Evolutionary conservation across 345 rosid species (phyloP), one percentile per base, ranked within the genome.

Genomic region (Citrus cavaleriei): DNA sequence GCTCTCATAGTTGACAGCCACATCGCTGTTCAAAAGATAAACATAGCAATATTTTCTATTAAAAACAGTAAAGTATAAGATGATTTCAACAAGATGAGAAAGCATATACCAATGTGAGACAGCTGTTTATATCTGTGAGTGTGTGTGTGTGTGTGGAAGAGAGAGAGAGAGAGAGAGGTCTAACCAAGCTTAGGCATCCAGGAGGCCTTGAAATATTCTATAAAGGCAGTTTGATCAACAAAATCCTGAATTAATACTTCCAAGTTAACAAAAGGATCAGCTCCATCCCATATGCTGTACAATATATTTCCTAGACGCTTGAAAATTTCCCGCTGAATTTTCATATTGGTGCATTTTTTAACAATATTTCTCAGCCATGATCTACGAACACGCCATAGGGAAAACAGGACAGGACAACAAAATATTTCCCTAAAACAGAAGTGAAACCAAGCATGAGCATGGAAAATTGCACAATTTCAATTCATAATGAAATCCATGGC

Each of bases 101-200:
- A 42, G 74, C 62, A 58, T 28, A 9, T 19, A 21, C 46, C 46
- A n/a, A 19, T 37, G 18, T 30, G 25, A 14, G 27, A 7, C 57
- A 42, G 58, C 10, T 13, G 51, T 13, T 7, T 14, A 22, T 40
- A 49, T 4, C 32, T 8, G 5, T 22, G 57, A 25, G 42, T 54
- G 46, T 1, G 77, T 57, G 25, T 4, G 42, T 27, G 63, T 55
- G 19, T 2, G 27, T 5, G 8, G 6, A 6, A 37, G 38, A 37
- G 8, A 37, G 38, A 37, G 75, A 10, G 21, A 2, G 6, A 8
- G 32, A 4, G 8, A 25, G 37, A 37, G 62, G 14, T 25, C 90
- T 85, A 80, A 96, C 99, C 98, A 69, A 94, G 91, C 89, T 94
- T 94, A 74, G 99, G 99, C 64, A 94, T 74, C 98, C 99, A 96